Conservation (phyloP, 2,329 filamentous ascomycete species). For the Sclerotinia nivalis region DNA sequence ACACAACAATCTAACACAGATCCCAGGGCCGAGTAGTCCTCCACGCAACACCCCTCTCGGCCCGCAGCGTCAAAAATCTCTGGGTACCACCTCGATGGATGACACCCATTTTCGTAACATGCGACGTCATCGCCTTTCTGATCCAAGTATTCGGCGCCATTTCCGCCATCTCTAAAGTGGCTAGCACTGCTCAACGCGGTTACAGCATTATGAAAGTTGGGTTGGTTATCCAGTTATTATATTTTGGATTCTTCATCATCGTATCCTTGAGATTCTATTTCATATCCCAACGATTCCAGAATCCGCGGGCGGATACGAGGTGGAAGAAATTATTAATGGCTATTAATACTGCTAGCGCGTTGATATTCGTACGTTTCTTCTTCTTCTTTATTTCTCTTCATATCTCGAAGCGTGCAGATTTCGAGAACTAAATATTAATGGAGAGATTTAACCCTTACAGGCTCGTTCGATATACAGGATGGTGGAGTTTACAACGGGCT, state of each 20-base stretch:
- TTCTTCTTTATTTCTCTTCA: background rate
- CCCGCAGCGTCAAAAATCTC: constrained; percentile 42
- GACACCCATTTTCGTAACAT: constrained; percentile 49
- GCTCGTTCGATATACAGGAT: constrained; percentile 52
- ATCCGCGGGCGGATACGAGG: constrained; percentile 40
- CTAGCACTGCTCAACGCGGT: constrained; percentile 45
- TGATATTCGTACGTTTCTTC: constrained; percentile 47
- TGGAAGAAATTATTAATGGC: constrained; percentile 46
- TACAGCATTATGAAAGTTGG: constrained; percentile 47
- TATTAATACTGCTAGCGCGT: constrained; percentile 47
- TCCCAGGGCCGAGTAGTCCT: constrained; percentile 47
- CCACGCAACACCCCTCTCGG: constrained; percentile 41
- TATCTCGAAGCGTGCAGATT: background rate
- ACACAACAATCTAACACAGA: background rate
- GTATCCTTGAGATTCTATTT: constrained; percentile 46
- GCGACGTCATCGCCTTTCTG: constrained; percentile 49
- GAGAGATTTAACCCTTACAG: background rate
- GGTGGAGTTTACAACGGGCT: constrained; percentile 53
- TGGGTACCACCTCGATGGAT: constrained; percentile 45
- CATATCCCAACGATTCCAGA: constrained; percentile 34
- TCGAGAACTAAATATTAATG: background rate
- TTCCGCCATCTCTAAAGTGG: constrained; percentile 46
- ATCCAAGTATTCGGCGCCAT: constrained; percentile 49
- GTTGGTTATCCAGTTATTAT: constrained; percentile 45
- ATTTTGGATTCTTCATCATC: constrained; percentile 46